A percentile compares a stretch with the other conserved stretches of the same genome.
Evolutionary conservation across 805 yeast species (phyloP).

Genomic region (Metschnikowia hibisci): DNA sequence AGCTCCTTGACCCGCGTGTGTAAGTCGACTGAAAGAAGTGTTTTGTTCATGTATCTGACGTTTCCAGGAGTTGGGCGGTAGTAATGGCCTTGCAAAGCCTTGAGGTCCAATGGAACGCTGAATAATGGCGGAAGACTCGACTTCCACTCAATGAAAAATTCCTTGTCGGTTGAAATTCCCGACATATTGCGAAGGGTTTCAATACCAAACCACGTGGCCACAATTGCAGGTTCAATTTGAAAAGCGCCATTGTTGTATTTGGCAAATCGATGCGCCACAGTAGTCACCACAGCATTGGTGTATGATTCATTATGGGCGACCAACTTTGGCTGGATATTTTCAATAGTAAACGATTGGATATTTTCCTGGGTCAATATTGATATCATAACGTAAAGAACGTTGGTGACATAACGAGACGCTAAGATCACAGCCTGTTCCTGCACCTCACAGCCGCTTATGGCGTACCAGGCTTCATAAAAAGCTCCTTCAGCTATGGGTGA

Average conservation of each 20-base stretch:
- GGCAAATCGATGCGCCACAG: slow-evolving; percentile 37
- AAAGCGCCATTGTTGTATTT: slow-evolving; percentile 28
- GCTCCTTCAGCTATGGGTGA: slow-evolving; percentile 56
- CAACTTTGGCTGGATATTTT: slow-evolving; percentile 17
- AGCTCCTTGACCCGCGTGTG: slow-evolving; percentile 27
- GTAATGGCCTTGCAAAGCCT: slow-evolving; percentile 52
- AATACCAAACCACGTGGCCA: slow-evolving; percentile 64
- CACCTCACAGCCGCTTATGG: slow-evolving; percentile 51
- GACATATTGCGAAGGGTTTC: slow-evolving; percentile 35
- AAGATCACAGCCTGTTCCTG: slow-evolving; percentile 41
- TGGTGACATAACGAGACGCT: slow-evolving; percentile 22
- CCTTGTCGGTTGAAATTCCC: slow-evolving; percentile 30
- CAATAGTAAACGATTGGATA: slow-evolving; percentile 14
- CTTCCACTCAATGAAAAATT: slow-evolving; percentile 62
- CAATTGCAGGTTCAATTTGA: slow-evolving; percentile 38
- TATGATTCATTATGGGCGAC: slow-evolving; percentile 24
- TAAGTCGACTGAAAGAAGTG: slow-evolving; percentile 40
- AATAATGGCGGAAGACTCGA: slow-evolving; percentile 59
- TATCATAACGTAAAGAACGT: slow-evolving; percentile 25
- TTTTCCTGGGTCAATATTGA: slow-evolving; percentile 25
- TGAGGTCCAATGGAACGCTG: slow-evolving; percentile 55
- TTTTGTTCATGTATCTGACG: slow-evolving; percentile 52
- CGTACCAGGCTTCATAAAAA: slow-evolving; percentile 51
- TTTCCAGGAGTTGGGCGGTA: slow-evolving; percentile 42
- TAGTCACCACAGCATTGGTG: slow-evolving; percentile 41